phyloP scores from a whole-genome alignment of 2,329 filamentous ascomycete genomes.

The Aschersonia sp. region DNA sequence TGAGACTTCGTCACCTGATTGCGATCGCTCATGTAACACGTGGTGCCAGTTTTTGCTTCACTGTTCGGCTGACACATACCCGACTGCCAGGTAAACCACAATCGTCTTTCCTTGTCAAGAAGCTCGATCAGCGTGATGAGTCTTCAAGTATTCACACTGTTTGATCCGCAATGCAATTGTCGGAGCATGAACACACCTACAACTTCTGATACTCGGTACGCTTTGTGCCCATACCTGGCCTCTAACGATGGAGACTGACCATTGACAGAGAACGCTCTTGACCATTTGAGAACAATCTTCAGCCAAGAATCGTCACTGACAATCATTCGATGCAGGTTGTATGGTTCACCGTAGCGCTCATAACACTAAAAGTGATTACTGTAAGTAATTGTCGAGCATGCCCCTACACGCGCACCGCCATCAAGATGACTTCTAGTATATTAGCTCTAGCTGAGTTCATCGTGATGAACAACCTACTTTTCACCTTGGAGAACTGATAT shows the following conservation, averaged over 20 bases:
- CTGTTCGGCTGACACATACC: too few relatives aligned
- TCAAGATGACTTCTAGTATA: constrained; percentile 34
- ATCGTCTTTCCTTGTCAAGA: not conserved
- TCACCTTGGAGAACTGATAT: constrained; percentile 51
- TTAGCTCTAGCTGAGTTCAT: constrained; percentile 38
- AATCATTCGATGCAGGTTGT: not conserved
- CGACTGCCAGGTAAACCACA: not conserved
- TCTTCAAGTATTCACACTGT: constrained; percentile 44
- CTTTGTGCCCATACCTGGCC: not conserved
- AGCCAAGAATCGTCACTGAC: not conserved
- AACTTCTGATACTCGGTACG: constrained; percentile 35
- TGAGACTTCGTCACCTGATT: constrained; percentile 54
- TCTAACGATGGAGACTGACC: too few relatives aligned
- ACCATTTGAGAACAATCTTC: not conserved
- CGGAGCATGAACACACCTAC: constrained; percentile 36
- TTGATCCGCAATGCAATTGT: constrained; percentile 28
- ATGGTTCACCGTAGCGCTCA: not conserved
- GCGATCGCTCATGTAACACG: constrained; percentile 9
- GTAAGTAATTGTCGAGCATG: not conserved
- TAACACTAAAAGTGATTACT: not conserved
- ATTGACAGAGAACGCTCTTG: too few relatives aligned
- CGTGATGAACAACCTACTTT: constrained; percentile 34
- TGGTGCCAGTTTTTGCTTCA: too few relatives aligned
- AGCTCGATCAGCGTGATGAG: constrained; percentile 27
- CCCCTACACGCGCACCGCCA: constrained; percentile 13